Percentiles rank a stretch among this genome's conserved stretches.
phyloP scores from a whole-genome alignment of 23 red algal genomes.

The Chondrus crispus region DNA sequence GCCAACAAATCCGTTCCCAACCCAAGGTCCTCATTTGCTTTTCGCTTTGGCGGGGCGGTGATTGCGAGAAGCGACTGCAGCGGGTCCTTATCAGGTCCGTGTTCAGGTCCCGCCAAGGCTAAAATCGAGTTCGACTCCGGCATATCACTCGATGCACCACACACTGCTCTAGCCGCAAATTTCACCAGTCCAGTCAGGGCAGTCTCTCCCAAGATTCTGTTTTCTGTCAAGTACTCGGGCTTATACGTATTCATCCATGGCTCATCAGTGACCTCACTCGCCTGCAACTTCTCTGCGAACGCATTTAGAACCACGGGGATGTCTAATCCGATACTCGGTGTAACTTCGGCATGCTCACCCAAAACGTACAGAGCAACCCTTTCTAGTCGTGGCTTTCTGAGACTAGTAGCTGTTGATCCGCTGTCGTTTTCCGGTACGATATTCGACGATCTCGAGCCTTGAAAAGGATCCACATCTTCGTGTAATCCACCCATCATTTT shows the following conservation, averaged over 20 bases:
- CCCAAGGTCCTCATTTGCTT: not conserved
- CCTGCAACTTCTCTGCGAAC: not conserved
- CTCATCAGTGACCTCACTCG: slow-evolving; percentile 11
- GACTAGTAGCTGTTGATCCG: not conserved
- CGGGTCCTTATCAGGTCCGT: not conserved
- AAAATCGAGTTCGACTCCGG: not conserved
- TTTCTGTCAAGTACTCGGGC: not conserved
- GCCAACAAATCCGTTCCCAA: not conserved
- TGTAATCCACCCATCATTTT: not conserved
- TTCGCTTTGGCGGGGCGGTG: not conserved
- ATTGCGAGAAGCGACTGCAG: not conserved
- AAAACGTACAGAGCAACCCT: slow-evolving; percentile 49
- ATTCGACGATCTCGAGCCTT: not conserved
- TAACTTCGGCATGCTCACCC: slow-evolving; percentile 44
- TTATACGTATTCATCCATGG: slow-evolving; percentile 21
- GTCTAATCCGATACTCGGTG: not conserved
- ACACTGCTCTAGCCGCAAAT: not conserved
- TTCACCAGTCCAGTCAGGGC: slow-evolving; percentile 59
- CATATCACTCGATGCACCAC: not conserved
- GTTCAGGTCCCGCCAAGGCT: not conserved
- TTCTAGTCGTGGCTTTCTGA: slow-evolving; percentile 37
- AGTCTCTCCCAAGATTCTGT: slow-evolving; percentile 11
- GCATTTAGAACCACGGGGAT: slow-evolving; percentile 14
- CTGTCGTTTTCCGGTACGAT: not conserved
- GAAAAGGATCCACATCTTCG: not conserved